These are phyloP conservation scores for Harrya chromipes DNA, from an alignment of 768 basidiomycete genomes.

Conservation along the genomic window DNA sequence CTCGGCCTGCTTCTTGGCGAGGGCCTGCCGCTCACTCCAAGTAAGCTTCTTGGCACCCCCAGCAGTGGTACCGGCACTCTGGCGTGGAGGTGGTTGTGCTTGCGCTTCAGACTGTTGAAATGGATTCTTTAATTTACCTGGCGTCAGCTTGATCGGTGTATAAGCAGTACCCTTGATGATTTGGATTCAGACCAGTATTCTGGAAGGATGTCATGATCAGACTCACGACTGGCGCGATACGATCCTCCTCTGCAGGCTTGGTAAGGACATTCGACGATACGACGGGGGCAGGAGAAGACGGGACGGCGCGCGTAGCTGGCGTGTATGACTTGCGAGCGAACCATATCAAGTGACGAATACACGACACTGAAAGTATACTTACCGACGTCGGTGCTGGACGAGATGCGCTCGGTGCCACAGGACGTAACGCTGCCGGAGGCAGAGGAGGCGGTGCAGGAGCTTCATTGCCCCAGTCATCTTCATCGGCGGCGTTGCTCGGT, in stretches of 20 bases:
- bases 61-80: slow-evolving; percentile 5
- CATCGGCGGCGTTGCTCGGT: slow-evolving; percentile 44
- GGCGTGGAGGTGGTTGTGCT: slow-evolving; percentile 30
- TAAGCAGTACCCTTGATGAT: slow-evolving; percentile 68
- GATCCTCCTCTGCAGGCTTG: slow-evolving; percentile 76
- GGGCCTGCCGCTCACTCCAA: slow-evolving; percentile 90
- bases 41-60: slow-evolving; percentile 74
- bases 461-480: slow-evolving; percentile 58
- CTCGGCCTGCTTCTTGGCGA: slow-evolving; percentile 82
- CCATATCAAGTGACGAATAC: neutral
- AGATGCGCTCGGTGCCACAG: slow-evolving; percentile 40
- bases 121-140: slow-evolving; percentile 85
- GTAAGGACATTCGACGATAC: slow-evolving; percentile 48
- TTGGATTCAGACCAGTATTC: neutral
- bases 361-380: slow-evolving; percentile 13
- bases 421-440: slow-evolving; percentile 45
- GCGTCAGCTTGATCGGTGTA: slow-evolving; percentile 82
- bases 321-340: slow-evolving; percentile 19
- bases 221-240: slow-evolving; percentile 70
- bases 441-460: slow-evolving; percentile 40
- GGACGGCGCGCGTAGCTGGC: slow-evolving; percentile 26
- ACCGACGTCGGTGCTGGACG: slow-evolving; percentile 40
- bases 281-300: slow-evolving; percentile 37
- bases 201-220: neutral
- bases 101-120: slow-evolving; percentile 64